These are phyloP conservation scores for Ogataea populi-albae DNA, from an alignment of 805 yeast species.

Conservation along the genomic window DNA sequence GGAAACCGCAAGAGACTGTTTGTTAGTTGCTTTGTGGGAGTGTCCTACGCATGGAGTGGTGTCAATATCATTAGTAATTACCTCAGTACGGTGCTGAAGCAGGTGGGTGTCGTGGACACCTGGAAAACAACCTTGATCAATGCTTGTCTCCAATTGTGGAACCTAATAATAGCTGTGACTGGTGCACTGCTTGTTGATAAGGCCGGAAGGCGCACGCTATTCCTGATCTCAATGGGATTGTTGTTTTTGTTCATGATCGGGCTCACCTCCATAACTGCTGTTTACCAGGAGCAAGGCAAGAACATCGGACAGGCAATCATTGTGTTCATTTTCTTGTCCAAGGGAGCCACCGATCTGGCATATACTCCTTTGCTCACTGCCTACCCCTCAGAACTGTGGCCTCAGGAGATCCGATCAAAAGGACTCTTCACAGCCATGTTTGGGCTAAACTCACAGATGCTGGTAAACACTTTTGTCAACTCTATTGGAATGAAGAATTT, in stretches of 20 bases:
- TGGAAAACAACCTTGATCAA: slow-evolving; percentile 46
- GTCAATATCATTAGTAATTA: slow-evolving; percentile 46
- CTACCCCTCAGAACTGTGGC: slow-evolving; percentile 43
- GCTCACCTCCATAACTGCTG: slow-evolving; percentile 47
- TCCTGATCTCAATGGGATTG: slow-evolving; percentile 33
- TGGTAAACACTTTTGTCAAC: slow-evolving; percentile 34
- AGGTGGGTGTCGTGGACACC: slow-evolving; percentile 52
- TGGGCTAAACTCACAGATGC: slow-evolving; percentile 16
- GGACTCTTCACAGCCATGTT: slow-evolving; percentile 18
- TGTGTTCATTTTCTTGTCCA: slow-evolving; percentile 50
- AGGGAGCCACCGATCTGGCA: slow-evolving; percentile 40
- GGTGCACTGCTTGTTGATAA: slow-evolving; percentile 29
- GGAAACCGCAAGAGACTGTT: slow-evolving; percentile 40
- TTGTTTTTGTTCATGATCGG: slow-evolving; percentile 40
- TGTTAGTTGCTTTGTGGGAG: slow-evolving; percentile 28
- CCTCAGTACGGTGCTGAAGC: slow-evolving; percentile 42
- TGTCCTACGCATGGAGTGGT: slow-evolving; percentile 40
- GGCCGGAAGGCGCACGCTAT: slow-evolving; percentile 37
- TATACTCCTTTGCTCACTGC: slow-evolving; percentile 46
- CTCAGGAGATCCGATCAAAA: slow-evolving; percentile 23
- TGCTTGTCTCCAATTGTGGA: slow-evolving; percentile 48
- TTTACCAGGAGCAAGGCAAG: slow-evolving; percentile 41
- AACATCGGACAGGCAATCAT: slow-evolving; percentile 46
- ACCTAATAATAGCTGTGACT: slow-evolving; percentile 35
- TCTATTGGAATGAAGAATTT: slow-evolving; percentile 38